A percentile compares a stretch with the other conserved stretches of the same genome.
Evolutionary conservation across 1,284 basidiomycete genomes (phyloP).

Genomic region (Ustilago tritici): DNA sequence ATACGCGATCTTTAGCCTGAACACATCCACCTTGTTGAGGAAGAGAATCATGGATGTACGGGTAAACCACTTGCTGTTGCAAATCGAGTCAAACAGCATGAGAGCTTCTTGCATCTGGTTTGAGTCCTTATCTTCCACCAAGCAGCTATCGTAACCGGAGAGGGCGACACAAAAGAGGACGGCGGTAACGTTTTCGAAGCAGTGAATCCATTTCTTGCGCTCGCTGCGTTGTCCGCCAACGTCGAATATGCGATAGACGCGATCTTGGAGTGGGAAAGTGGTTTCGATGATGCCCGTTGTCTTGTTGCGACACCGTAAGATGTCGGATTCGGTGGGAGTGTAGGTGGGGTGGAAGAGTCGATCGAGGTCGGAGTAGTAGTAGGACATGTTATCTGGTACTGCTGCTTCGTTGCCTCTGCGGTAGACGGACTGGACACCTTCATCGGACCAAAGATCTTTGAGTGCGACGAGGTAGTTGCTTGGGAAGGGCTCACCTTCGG

Average conservation of each 20-base stretch:
- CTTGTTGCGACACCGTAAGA: constrained; percentile 84
- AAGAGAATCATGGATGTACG: constrained; percentile 89
- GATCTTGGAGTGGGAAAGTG: constrained; percentile 75
- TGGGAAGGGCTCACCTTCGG: constrained; percentile 84
- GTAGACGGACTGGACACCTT: constrained; percentile 80
- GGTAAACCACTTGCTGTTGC: constrained; percentile 94
- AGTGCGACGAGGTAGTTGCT: constrained; percentile 77
- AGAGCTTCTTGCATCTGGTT: constrained; percentile 97
- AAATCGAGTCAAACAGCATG: constrained; percentile 95
- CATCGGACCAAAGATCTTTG: constrained; percentile 81
- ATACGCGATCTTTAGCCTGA: constrained; percentile 81
- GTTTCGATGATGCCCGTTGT: constrained; percentile 96
- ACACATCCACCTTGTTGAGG: constrained; percentile 76
- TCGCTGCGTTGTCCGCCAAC: constrained; percentile 91
- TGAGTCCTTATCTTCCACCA: constrained; percentile 91
- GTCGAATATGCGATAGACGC: constrained; percentile 78
- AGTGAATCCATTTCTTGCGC: constrained; percentile 77
- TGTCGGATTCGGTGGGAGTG: constrained; percentile 79
- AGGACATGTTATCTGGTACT: constrained; percentile 79
- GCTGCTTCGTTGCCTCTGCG: constrained; percentile 84
- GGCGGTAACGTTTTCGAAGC: constrained; percentile 75
- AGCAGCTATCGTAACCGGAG: constrained; percentile 89
- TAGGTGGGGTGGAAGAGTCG: constrained; percentile 82
- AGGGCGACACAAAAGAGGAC: constrained; percentile 87
- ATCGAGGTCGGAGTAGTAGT: constrained; percentile 81